Evolutionary conservation across 148 eudicot genomes (phyloP).

Genomic region (Rheum nobile): DNA sequence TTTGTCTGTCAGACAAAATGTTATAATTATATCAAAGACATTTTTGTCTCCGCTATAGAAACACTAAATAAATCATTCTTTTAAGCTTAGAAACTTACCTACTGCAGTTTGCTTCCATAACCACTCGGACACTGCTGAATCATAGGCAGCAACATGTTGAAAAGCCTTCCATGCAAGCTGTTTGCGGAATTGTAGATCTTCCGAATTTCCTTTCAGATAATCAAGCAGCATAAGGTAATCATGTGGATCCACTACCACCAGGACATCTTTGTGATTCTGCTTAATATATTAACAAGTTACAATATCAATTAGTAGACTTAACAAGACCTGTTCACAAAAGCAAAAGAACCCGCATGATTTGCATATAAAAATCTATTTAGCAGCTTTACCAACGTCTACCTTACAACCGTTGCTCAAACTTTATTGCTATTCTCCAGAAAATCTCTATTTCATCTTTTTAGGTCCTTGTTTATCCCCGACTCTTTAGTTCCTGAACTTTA

Average conservation of each 20-base stretch:
- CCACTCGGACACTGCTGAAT: constrained; percentile 99
- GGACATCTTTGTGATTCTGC: constrained; percentile 94
- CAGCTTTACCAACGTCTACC: neutral
- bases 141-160: constrained; percentile 85
- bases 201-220: constrained; percentile 37
- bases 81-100: constrained; percentile 32
- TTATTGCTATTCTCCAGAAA: neutral
- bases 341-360: neutral
- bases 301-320: neutral
- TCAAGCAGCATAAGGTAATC: constrained; percentile 68
- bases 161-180: constrained; percentile 95
- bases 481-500: neutral
- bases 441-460: neutral
- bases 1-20: neutral
- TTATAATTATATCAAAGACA: neutral
- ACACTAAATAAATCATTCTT: neutral
- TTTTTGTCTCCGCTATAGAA: neutral
- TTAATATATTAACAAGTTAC: neutral
- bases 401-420: neutral
- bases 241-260: constrained; percentile 86
- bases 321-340: neutral
- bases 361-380: neutral
- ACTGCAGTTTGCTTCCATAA: constrained; percentile 76
- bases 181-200: constrained; percentile 55
- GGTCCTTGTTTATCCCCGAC: neutral